phyloP scores from a whole-genome alignment of 352 stramenopile genomes.

The Pythium rhizo-oryzae region DNA sequence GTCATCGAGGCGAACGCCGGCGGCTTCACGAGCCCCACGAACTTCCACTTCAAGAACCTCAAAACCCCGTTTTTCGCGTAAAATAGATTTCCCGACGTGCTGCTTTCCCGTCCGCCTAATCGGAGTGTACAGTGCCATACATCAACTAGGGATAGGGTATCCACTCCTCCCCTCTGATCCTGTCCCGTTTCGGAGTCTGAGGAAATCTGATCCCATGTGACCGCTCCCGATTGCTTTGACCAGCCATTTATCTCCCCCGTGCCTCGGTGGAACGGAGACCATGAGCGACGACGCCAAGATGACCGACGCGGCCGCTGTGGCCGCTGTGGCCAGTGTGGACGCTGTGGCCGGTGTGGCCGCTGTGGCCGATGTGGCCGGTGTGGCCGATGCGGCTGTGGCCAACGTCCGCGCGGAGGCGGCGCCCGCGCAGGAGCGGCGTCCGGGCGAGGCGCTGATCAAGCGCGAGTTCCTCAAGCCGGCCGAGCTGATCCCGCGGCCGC shows the following conservation, averaged over 20 bases:
- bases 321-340: not conserved
- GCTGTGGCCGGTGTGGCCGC: not conserved
- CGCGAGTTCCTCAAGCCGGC: conserved; percentile 54
- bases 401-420: not conserved
- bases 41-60: conserved; percentile 66
- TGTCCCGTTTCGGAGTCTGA: not conserved
- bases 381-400: not conserved
- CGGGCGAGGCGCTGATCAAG: conserved; percentile 47
- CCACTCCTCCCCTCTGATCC: not conserved
- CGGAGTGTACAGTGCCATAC: no score
- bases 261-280: not conserved
- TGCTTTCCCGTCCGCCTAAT: not conserved
- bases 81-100: not conserved
- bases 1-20: conserved; percentile 81
- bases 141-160: not conserved
- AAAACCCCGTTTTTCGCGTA: conserved; percentile 34
- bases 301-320: not conserved
- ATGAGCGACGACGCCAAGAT: conserved; percentile 29
- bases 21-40: conserved; percentile 69
- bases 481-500: conserved; percentile 29
- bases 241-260: no score
- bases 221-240: not conserved
- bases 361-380: not conserved
- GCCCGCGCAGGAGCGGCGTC: conserved; percentile 15
- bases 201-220: conserved; percentile 3